Conservation (phyloP, 2,329 filamentous ascomycete species). For the Dendrostoma leiphaemia region DNA sequence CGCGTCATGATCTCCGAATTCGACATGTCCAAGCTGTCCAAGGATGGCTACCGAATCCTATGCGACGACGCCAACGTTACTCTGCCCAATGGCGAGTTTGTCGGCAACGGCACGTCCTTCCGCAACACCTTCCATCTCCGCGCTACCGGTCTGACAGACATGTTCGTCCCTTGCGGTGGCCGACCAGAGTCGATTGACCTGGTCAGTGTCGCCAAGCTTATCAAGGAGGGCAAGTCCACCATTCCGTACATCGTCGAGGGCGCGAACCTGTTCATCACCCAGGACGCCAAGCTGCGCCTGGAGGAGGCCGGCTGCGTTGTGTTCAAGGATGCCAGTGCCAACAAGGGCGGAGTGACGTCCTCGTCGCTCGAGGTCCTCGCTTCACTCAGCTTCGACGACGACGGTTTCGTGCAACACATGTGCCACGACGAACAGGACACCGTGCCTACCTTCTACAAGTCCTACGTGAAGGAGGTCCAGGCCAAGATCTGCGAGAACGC, state of each 20-base stretch:
- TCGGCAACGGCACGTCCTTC: conserved; percentile 92
- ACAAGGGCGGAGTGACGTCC: conserved; percentile 97
- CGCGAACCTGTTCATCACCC: conserved; percentile 97
- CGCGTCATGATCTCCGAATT: conserved; percentile 90
- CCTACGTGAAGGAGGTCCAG: conserved; percentile 91
- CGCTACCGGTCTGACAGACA: conserved; percentile 71
- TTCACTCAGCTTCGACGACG: conserved; percentile 89
- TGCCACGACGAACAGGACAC: conserved; percentile 73
- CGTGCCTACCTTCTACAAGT: conserved; percentile 85
- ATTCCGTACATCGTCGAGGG: conserved; percentile 97
- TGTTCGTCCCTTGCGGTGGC: conserved; percentile 94
- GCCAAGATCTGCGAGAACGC: conserved; percentile 89
- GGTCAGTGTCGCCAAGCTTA: conserved; percentile 80
- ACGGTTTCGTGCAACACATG: conserved; percentile 89
- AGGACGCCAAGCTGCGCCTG: conserved; percentile 92
- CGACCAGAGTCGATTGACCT: conserved; percentile 96
- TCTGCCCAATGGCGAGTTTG: conserved; percentile 81
- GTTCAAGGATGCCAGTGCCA: conserved; percentile 97
- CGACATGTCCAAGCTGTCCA: conserved; percentile 79
- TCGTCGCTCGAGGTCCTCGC: conserved; percentile 96
- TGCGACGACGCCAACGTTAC: conserved; percentile 87
- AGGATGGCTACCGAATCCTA: conserved; percentile 85
- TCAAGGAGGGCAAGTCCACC: conserved; percentile 80
- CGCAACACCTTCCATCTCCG: conserved; percentile 96
- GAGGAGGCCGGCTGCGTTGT: conserved; percentile 93